Evolutionary conservation across 257 asterid species (phyloP), one percentile per base, ranked within the genome.

Genomic region (Salvia miltiorrhiza): DNA sequence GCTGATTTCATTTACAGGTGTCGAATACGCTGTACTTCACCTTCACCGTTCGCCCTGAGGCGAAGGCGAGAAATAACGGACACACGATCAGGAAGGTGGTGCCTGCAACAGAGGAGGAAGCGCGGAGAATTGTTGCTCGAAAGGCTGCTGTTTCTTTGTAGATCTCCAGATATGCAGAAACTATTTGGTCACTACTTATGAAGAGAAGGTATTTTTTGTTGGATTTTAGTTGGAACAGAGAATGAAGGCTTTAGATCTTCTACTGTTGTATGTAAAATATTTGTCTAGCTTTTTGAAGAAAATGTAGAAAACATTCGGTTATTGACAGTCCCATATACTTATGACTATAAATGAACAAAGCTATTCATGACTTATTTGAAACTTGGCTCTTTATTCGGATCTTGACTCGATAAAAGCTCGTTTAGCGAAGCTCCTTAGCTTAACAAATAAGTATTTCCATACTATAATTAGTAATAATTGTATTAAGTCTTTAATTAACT

Each of bases 51-150:
- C 92, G 89, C 3, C 86, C 90, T 1, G 97, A 90, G 85, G 97
- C 94, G 12, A 90, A 88, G 89, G 84, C 85, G 20, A 48, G 17
- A 69, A 83, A 79, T 28, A 76, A 78, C 24, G 83, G 84, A 2
- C 82, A 73, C 44, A 68, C 81, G 76, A 83, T 90, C 65, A 79
- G 95, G 81, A 90, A 93, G 82, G 98, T 93, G 74, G 98, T 93
- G 74, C 98, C 98, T 10, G 95, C 95, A 54, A 90, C 97, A 0
- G 97, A 90, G 83, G 98, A 93, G 82, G 97, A 93, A 75, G 94
- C 97, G 0, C 84, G 84, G 2, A 76, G 87, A 75, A 84, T 90
- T 60, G 65, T 85, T 43, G 92, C 84, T 49, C 96, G 92, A 61
- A 81, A 87, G 87, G 92, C 83, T 63, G 90, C 90, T 13, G 95